Conservation (phyloP, 805 yeast species). For the Kockiozyma suomiensis region DNA sequence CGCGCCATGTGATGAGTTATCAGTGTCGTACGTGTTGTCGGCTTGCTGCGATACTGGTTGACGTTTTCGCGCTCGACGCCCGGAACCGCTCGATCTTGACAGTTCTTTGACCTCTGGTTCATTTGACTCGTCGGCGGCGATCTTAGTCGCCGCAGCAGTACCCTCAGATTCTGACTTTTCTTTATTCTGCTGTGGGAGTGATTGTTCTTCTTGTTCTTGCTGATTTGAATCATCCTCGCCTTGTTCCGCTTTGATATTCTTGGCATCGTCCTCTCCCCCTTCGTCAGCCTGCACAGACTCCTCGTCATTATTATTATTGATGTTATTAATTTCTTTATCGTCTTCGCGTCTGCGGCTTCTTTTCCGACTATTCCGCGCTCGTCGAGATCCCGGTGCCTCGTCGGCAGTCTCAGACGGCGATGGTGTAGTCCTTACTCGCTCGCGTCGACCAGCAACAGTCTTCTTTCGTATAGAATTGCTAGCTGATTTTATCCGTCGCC, state of each 20-base stretch:
- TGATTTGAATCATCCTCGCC: not conserved
- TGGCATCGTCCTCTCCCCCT: not conserved
- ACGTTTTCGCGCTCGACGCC: not conserved
- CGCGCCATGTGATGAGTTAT: not conserved
- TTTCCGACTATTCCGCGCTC: constrained; percentile 11
- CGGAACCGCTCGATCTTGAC: too few relatives aligned
- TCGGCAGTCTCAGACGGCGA: constrained; percentile 23
- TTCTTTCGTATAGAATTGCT: not conserved
- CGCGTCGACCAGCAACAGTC: constrained; percentile 10
- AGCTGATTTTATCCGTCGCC: too few relatives aligned
- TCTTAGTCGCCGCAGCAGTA: not conserved
- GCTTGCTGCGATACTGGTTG: not conserved
- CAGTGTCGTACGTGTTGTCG: not conserved
- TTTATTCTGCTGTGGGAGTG: too few relatives aligned
- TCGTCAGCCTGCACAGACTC: constrained; percentile 1
- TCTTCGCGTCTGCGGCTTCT: not conserved
- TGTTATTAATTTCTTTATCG: not conserved
- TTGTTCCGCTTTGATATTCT: not conserved
- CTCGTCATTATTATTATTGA: not conserved
- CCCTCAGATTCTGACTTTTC: too few relatives aligned
- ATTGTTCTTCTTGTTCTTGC: not conserved
- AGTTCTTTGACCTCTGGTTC: not conserved
- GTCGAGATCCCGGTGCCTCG: constrained; percentile 7
- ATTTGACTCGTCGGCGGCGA: not conserved
- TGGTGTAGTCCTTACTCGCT: constrained; percentile 14